A percentile compares a stretch with the other conserved stretches of the same genome.
Evolutionary conservation across 176 grass and related monocot genomes (phyloP).

Genomic region (Triticum urartu): DNA sequence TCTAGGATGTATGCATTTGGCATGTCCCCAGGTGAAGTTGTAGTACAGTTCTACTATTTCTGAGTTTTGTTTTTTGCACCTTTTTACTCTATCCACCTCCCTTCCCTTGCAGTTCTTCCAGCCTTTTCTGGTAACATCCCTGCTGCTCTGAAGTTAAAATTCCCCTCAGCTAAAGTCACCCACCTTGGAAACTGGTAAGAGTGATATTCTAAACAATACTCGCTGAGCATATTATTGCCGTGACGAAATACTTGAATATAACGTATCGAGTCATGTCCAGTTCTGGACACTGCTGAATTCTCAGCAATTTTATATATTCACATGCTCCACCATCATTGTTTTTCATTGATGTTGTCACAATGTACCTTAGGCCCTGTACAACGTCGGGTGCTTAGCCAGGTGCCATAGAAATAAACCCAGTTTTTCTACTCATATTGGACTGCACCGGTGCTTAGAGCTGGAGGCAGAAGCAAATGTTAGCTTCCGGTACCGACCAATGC

Average conservation of each 20-base stretch:
- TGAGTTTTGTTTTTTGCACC: not conserved
- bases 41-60: not conserved
- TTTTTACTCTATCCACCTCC: not conserved
- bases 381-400: too few relatives aligned
- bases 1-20: constrained; percentile 74
- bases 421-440: too few relatives aligned
- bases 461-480: too few relatives aligned
- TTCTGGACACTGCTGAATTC: not conserved
- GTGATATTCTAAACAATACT: constrained; percentile 23
- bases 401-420: too few relatives aligned
- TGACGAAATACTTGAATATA: constrained; percentile 16
- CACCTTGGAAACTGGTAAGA: constrained; percentile 72
- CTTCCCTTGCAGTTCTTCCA: constrained; percentile 71
- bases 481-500: too few relatives aligned
- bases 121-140: constrained; percentile 83
- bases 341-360: not conserved
- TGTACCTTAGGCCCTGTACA: not conserved
- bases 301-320: not conserved
- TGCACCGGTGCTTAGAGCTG: too few relatives aligned
- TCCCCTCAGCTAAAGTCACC: constrained; percentile 67
- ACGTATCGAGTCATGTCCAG: not conserved
- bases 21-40: constrained; percentile 53
- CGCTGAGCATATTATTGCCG: not conserved
- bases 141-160: constrained; percentile 50
- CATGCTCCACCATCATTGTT: not conserved